phyloP scores from a whole-genome alignment of 805 yeast genomes.

The Zygosaccharomyces siamensis region DNA sequence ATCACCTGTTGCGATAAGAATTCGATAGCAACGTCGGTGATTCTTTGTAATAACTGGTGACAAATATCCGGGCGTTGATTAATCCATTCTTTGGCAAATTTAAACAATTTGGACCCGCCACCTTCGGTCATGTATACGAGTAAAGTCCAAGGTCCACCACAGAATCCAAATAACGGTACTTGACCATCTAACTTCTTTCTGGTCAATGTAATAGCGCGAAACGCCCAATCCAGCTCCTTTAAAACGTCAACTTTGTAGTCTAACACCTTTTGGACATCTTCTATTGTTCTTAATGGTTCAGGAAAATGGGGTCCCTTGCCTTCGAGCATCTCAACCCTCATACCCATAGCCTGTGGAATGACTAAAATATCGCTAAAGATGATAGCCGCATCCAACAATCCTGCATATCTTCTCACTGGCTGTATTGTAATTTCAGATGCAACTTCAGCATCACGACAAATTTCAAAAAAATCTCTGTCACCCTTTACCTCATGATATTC shows the following conservation, averaged over 20 bases:
- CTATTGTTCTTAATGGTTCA: slow-evolving; percentile 72
- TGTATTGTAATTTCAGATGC: slow-evolving; percentile 94
- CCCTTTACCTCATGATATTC: slow-evolving; percentile 90
- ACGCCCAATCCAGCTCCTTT: slow-evolving; percentile 88
- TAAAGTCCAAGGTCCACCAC: slow-evolving; percentile 98
- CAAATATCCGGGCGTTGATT: slow-evolving; percentile 71
- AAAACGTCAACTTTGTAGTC: slow-evolving; percentile 63
- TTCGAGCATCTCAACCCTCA: slow-evolving; percentile 88
- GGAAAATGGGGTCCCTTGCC: slow-evolving; percentile 93
- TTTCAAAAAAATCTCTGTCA: slow-evolving; percentile 82
- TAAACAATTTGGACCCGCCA: slow-evolving; percentile 86
- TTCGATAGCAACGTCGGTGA: slow-evolving; percentile 85
- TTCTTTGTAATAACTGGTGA: slow-evolving; percentile 64
- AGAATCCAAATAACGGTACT: slow-evolving; percentile 91
- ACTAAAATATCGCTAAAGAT: slow-evolving; percentile 94
- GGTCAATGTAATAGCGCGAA: slow-evolving; percentile 88
- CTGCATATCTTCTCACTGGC: slow-evolving; percentile 85
- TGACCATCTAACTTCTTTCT: slow-evolving; percentile 80
- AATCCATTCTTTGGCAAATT: slow-evolving; percentile 90
- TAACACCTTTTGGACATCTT: slow-evolving; percentile 54
- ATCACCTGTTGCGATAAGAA: slow-evolving; percentile 89
- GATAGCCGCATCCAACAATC: slow-evolving; percentile 92
- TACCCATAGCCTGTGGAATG: slow-evolving; percentile 97
- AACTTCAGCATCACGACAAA: slow-evolving; percentile 91
- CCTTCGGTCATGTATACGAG: slow-evolving; percentile 98